These are phyloP conservation scores for Narthecium ossifragum DNA, from an alignment of 106 monocot species.

Conservation along the genomic window DNA sequence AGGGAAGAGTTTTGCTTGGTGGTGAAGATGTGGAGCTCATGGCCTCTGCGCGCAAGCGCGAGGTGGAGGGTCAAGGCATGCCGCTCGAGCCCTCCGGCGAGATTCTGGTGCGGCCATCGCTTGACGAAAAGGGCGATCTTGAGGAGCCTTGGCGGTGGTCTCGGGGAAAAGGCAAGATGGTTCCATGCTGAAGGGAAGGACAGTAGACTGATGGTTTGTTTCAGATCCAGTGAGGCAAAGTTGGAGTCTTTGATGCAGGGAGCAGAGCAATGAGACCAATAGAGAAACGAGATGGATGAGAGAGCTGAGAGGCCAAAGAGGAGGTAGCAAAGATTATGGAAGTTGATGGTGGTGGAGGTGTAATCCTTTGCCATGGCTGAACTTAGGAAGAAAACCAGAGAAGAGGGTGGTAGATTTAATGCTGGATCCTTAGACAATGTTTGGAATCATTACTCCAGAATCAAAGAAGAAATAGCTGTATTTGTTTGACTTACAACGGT, in stretches of 20 bases:
- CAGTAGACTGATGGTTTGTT: constrained; percentile 16
- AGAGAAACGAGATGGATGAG: constrained; percentile 49
- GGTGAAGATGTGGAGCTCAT: constrained; percentile 72
- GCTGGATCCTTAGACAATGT: too few species aligned
- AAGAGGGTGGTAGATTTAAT: too few species aligned
- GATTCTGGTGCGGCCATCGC: constrained; percentile 52
- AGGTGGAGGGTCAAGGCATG: constrained; percentile 80
- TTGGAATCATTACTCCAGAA: too few species aligned
- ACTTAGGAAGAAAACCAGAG: neutral
- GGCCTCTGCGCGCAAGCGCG: constrained; percentile 62
- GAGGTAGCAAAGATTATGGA: constrained; percentile 35
- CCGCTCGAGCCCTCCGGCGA: constrained; percentile 80
- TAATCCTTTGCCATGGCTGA: constrained; percentile 13
- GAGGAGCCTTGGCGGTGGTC: constrained; percentile 44
- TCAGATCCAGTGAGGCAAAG: neutral
- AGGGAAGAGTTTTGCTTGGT: constrained; percentile 28
- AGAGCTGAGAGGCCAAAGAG: constrained; percentile 41
- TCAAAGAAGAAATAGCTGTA: neutral
- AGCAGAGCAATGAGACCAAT: constrained; percentile 30
- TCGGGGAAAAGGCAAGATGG: constrained; percentile 51
- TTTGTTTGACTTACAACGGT: neutral
- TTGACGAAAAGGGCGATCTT: constrained; percentile 84
- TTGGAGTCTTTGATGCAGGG: constrained; percentile 8
- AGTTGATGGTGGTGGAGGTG: constrained; percentile 9
- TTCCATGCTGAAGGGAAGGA: constrained; percentile 53